Percentiles rank a stretch among this genome's conserved stretches.
phyloP scores from a whole-genome alignment of 352 stramenopile genomes.

The Phytophthora citrophthora region DNA sequence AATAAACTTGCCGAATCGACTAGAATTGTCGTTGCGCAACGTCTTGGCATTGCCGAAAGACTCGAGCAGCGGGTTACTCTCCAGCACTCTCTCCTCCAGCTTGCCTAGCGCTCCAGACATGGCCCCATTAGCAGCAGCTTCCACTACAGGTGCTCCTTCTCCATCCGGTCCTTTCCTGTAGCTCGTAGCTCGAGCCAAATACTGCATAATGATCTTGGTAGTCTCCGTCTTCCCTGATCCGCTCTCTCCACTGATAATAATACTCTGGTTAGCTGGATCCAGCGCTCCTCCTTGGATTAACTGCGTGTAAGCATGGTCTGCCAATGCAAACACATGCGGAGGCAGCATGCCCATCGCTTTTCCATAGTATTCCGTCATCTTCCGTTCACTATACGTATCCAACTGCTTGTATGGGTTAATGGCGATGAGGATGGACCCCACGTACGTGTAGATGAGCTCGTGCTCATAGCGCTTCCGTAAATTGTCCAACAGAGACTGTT shows the following conservation, averaged over 20 bases:
- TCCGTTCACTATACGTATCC: slow-evolving; percentile 69
- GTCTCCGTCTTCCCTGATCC: slow-evolving; percentile 92
- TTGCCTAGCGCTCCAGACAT: slow-evolving; percentile 92
- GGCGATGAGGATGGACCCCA: slow-evolving; percentile 90
- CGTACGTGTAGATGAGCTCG: slow-evolving; percentile 95
- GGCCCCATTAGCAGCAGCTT: slow-evolving; percentile 59
- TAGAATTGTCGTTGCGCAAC: slow-evolving; percentile 97
- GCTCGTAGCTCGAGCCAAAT: slow-evolving; percentile 79
- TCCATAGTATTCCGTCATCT: slow-evolving; percentile 92
- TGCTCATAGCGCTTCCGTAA: slow-evolving; percentile 91
- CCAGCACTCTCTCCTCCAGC: slow-evolving; percentile 86
- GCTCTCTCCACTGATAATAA: slow-evolving; percentile 94
- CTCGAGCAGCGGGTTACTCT: slow-evolving; percentile 90
- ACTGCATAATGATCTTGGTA: slow-evolving; percentile 94
- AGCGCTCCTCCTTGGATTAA: slow-evolving; percentile 85
- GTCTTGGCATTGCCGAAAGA: slow-evolving; percentile 95
- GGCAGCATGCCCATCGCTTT: slow-evolving; percentile 81
- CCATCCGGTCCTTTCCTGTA: slow-evolving; percentile 57
- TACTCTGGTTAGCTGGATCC: slow-evolving; percentile 89
- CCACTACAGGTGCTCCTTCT: slow-evolving; percentile 9
- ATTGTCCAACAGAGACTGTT: slow-evolving; percentile 90
- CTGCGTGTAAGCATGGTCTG: slow-evolving; percentile 90
- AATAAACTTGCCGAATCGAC: slow-evolving; percentile 98
- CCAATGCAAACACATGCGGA: slow-evolving; percentile 92
- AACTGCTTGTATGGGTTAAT: slow-evolving; percentile 93